These are phyloP conservation scores for Phytophthora pisi DNA, from an alignment of 352 stramenopile genomes.

Conservation along the genomic window DNA sequence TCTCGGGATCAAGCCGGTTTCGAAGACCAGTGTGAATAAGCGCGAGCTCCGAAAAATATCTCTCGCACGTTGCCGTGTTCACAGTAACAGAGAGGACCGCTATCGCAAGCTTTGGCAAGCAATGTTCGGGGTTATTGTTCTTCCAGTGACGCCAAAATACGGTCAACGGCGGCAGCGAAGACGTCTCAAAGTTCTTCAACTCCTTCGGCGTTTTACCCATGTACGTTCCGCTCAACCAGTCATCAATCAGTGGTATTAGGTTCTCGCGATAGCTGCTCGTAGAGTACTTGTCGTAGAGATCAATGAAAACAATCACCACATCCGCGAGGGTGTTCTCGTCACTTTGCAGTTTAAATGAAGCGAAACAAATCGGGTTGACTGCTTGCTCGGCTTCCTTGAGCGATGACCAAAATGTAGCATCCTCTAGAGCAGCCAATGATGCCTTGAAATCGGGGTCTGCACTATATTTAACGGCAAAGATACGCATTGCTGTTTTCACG, in stretches of 20 bases:
- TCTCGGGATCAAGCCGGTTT: no score
- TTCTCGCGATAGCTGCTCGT: constrained; percentile 2
- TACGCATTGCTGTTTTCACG: constrained; percentile 4
- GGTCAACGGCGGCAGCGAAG: no score
- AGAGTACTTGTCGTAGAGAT: constrained; percentile 1
- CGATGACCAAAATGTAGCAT: constrained; percentile 6
- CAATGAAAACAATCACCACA: constrained; percentile 1
- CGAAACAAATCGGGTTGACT: constrained; percentile 9
- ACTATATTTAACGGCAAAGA: constrained; percentile 11
- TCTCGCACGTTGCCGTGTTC: no score
- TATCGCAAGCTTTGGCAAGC: no score
- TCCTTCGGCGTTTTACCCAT: no score
- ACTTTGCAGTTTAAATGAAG: constrained; percentile 16
- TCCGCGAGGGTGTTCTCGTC: constrained; percentile 10
- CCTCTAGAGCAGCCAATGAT: constrained; percentile 4
- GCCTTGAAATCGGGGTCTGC: constrained; percentile 2
- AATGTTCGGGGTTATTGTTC: no score
- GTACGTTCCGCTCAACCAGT: not conserved
- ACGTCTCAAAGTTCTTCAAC: no score
- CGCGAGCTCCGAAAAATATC: no score
- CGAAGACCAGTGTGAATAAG: no score
- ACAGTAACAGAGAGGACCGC: no score
- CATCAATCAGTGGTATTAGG: not conserved
- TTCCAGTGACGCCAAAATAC: no score
- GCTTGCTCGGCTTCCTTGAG: constrained; percentile 12